Percentiles rank a stretch among this genome's conserved stretches.
These are phyloP conservation scores for Lachnellula arida DNA, from an alignment of 2,329 filamentous ascomycete genomes.

Conservation along the genomic window DNA sequence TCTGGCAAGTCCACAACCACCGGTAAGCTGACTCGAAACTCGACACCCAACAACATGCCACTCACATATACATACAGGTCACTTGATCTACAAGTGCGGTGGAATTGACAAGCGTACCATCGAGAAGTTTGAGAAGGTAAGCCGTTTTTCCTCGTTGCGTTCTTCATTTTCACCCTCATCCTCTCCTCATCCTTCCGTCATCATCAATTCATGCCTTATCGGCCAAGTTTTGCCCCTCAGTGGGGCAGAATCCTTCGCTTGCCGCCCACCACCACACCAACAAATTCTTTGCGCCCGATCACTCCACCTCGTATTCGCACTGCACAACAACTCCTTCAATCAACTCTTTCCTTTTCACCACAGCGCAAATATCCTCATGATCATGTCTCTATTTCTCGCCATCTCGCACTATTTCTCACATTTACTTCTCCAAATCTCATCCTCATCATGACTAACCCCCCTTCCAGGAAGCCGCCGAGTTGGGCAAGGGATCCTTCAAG, in stretches of 20 bases:
- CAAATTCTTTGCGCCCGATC: neutral
- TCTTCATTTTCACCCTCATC: conserved; percentile 4
- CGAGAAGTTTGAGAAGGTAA: conserved; percentile 99
- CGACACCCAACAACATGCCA: conserved; percentile 9
- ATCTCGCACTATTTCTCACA: too few species aligned
- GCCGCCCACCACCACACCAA: conserved; percentile 11
- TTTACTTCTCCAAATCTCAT: neutral
- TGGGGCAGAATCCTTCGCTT: conserved; percentile 26
- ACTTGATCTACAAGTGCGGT: conserved; percentile 99
- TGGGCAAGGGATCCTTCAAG: conserved; percentile 99
- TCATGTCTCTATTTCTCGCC: too few species aligned
- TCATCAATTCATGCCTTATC: conserved; percentile 20
- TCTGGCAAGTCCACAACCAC: conserved; percentile 98
- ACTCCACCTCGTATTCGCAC: conserved; percentile 18
- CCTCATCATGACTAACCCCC: conserved; percentile 17
- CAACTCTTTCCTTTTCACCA: neutral
- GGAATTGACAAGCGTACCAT: conserved; percentile 99
- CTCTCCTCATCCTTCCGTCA: conserved; percentile 7
- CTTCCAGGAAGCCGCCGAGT: conserved; percentile 88
- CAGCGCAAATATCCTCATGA: too few species aligned
- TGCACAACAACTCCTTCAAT: conserved; percentile 1
- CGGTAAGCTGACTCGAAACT: conserved; percentile 51
- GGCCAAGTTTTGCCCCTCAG: conserved; percentile 29
- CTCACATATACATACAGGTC: conserved; percentile 49
- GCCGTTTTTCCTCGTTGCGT: conserved; percentile 27